Base-by-base conservation (phyloP, 116 monocot species). In the Iris pallida region DNA sequence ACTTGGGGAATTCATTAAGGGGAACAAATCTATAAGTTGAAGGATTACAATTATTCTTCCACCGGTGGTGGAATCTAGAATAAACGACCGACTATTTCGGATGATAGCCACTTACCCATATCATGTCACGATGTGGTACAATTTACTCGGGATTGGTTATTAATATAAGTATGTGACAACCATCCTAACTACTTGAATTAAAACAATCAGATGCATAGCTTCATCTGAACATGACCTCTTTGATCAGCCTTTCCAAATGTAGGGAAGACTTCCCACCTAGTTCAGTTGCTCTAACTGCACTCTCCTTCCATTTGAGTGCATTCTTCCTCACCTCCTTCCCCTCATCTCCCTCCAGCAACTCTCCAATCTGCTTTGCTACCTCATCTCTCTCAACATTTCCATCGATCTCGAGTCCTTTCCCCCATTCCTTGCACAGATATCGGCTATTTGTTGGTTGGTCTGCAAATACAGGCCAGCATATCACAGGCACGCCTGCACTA, bases 361-460 rank as follows among this genome's bases (percentile, higher is more conserved):
- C 80, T 15, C 59, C 66, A 8, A 63, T 55, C 58, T 52, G 8
- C 42, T 11, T 16, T 42, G 49, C 74, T 53, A 78, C 72, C 60
- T 68, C 61, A 9, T 79, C 63, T 13, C 63, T 63, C 56, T 55
- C 65, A 9, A 75, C 65, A 4, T 75, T 17, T 6, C 61, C 43
- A 12, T 55, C 75, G 4, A 75, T 53, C 70, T 70, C 75, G 75
- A 71, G 16, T 0, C 80, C 80, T 0, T 70, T 17, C 13, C 64
- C 69, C 80, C 80, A 80, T 15, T 80, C 74, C 7, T 15, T 45
- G 44, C 75, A 60, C 0, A 66, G n/a, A 16, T 65, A 64, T 13
- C 70, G 52, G 54, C 71, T 70, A 42, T 80, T 75, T 2, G 80
- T 75, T 41, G 68, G 47, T 16, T 79, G 79, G 17, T 79, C 79